phyloP scores from a whole-genome alignment of 2,329 filamentous ascomycete species.

The Xylariaceae sp. region DNA sequence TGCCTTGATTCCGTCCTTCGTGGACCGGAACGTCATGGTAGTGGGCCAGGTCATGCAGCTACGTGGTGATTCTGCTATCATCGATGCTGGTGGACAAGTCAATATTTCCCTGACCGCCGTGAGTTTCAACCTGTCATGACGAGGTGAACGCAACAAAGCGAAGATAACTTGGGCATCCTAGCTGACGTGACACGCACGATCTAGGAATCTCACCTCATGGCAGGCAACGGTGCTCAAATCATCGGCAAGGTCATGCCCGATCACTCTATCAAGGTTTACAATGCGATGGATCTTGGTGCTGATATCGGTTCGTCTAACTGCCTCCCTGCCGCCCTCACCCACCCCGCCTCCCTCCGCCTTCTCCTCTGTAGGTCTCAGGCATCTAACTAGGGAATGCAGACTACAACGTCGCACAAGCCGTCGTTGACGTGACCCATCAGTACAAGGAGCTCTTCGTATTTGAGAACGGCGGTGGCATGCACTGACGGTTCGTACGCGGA shows the following conservation, averaged over 20 bases:
- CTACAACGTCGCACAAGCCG: conserved; percentile 67
- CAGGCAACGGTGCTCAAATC: conserved; percentile 69
- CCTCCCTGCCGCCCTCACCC: neutral
- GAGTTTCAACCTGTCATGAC: too few relatives aligned
- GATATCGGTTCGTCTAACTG: conserved; percentile 57
- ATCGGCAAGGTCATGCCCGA: conserved; percentile 78
- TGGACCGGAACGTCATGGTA: conserved; percentile 72
- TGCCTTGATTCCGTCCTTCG: conserved; percentile 72
- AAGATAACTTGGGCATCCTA: neutral
- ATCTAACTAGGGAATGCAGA: conserved; percentile 47
- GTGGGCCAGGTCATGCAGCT: conserved; percentile 82
- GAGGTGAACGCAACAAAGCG: too few relatives aligned
- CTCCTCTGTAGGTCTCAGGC: neutral
- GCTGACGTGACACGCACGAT: conserved; percentile 6
- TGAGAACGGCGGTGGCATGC: conserved; percentile 38
- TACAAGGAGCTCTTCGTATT: conserved; percentile 76
- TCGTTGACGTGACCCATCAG: conserved; percentile 82
- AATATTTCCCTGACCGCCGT: conserved; percentile 72
- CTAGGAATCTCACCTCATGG: conserved; percentile 66
- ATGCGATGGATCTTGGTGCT: conserved; percentile 64
- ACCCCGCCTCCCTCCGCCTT: neutral
- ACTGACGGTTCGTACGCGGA: conserved; percentile 31
- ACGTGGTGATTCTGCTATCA: conserved; percentile 71
- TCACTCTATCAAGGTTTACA: conserved; percentile 66
- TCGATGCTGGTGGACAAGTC: conserved; percentile 77